Percentiles rank a stretch among this genome's conserved stretches.
phyloP scores from a whole-genome alignment of 345 rosid species.

The Cardamine chenopodiifolia region DNA sequence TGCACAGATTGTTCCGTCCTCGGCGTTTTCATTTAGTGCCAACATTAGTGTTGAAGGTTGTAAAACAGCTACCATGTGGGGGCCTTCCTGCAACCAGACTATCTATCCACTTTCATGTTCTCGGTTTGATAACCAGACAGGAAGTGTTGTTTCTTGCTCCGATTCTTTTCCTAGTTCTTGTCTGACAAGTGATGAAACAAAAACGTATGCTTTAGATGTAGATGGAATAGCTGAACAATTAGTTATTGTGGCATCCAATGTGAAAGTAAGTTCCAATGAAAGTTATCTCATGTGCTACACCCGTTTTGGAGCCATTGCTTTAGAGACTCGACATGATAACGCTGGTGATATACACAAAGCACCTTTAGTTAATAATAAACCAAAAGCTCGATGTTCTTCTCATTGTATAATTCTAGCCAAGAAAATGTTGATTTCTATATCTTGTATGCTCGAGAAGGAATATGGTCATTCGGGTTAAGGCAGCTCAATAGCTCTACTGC shows the following conservation, averaged over 20 bases:
- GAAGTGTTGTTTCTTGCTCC: conserved; percentile 64
- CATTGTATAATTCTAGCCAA: conserved; percentile 65
- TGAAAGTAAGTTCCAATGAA: conserved; percentile 47
- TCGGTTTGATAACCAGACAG: conserved; percentile 49
- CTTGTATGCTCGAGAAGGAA: conserved; percentile 85
- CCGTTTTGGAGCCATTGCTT: conserved; percentile 82
- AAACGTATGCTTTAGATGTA: conserved; percentile 67
- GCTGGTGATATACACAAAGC: conserved; percentile 56
- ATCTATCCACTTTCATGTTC: conserved; percentile 67
- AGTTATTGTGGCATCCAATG: conserved; percentile 51
- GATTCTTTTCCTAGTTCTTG: conserved; percentile 57
- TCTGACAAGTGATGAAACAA: conserved; percentile 55
- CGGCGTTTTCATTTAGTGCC: conserved; percentile 73
- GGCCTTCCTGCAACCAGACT: conserved; percentile 85
- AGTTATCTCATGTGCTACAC: conserved; percentile 60
- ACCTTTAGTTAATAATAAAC: conserved; percentile 65
- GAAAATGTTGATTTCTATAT: conserved; percentile 84
- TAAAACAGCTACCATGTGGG: conserved; percentile 67
- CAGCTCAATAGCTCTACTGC: conserved; percentile 43
- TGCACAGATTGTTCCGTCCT: conserved; percentile 76
- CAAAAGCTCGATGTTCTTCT: conserved; percentile 72
- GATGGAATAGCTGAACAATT: conserved; percentile 64
- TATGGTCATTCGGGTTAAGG: conserved; percentile 82
- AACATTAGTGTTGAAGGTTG: conserved; percentile 92
- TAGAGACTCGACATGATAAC: conserved; percentile 66